phyloP scores from a whole-genome alignment of 2,329 filamentous ascomycete genomes.

The Penicillium sp. region DNA sequence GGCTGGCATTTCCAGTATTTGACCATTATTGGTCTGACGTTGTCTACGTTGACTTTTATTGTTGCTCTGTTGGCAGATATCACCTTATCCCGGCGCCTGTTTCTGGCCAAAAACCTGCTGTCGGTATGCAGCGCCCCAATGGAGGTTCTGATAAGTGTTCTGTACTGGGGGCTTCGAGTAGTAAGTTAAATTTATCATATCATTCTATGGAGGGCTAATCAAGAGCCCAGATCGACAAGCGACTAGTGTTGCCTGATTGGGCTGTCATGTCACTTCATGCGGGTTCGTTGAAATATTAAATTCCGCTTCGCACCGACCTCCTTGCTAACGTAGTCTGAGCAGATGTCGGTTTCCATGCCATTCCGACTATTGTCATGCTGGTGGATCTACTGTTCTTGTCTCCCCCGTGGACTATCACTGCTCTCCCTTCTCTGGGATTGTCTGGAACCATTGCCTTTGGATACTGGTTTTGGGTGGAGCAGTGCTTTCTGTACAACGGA shows the following conservation, averaged over 20 bases:
- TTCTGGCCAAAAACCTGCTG: constrained; percentile 58
- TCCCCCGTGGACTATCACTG: constrained; percentile 60
- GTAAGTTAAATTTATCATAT: constrained; percentile 34
- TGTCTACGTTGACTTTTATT: constrained; percentile 57
- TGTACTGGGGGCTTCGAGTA: constrained; percentile 60
- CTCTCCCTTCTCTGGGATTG: constrained; percentile 51
- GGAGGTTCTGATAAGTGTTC: constrained; percentile 58
- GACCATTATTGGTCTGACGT: constrained; percentile 60
- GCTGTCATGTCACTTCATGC: constrained; percentile 37
- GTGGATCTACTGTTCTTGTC: constrained; percentile 59
- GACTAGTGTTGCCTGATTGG: constrained; percentile 52
- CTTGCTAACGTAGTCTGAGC: constrained; percentile 1
- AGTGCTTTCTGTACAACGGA: constrained; percentile 58
- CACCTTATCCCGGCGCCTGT: constrained; percentile 52
- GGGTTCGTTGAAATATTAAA: constrained; percentile 36
- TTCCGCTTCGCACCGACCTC: background rate
- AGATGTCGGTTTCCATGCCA: constrained; percentile 51
- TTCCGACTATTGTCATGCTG: constrained; percentile 55
- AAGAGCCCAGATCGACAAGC: constrained; percentile 40
- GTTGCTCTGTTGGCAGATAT: constrained; percentile 58
- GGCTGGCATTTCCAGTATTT: constrained; percentile 67
- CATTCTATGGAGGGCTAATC: constrained; percentile 3
- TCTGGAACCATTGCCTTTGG: constrained; percentile 54
- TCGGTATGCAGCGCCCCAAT: constrained; percentile 59
- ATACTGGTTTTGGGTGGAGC: constrained; percentile 66